Evolutionary conservation across 1,139 yeast genomes (phyloP).

Genomic region (Kodamaea suecica): DNA sequence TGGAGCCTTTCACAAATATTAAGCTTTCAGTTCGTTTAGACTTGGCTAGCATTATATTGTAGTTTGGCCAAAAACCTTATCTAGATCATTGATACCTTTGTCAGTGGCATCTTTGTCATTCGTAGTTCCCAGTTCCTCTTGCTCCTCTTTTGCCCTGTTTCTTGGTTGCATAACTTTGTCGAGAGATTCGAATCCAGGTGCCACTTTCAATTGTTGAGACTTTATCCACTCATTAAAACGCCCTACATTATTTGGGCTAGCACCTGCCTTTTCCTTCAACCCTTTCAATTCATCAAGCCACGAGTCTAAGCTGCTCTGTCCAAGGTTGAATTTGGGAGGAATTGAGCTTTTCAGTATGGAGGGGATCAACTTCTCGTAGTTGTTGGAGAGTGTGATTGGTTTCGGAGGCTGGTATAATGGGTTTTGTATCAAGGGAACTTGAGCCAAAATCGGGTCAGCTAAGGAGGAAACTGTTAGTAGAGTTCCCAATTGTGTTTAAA

Average conservation of each 20-base stretch:
- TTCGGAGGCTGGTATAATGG: constrained; percentile 57
- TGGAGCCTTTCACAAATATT: too few species aligned
- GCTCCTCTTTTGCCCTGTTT: constrained; percentile 11
- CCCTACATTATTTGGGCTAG: constrained; percentile 12
- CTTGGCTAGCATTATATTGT: too few species aligned
- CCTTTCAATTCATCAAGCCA: constrained; percentile 31
- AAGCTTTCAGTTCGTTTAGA: too few species aligned
- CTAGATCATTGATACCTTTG: constrained; percentile 25
- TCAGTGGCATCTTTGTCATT: not conserved
- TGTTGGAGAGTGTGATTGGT: constrained; percentile 52
- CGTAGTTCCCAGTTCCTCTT: constrained; percentile 2
- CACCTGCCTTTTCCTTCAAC: constrained; percentile 12
- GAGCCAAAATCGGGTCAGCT: constrained; percentile 53
- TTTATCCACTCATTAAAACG: constrained; percentile 35
- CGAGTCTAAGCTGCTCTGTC: constrained; percentile 24
- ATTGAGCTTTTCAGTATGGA: constrained; percentile 30
- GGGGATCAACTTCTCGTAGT: constrained; percentile 44
- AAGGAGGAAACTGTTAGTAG: too few species aligned
- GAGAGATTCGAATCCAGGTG: constrained; percentile 41
- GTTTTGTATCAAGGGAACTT: constrained; percentile 57
- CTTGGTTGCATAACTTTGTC: constrained; percentile 36
- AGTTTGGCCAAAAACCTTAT: constrained; percentile 26
- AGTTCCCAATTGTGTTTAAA: too few species aligned
- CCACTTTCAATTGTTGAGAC: constrained; percentile 33
- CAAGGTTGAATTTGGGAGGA: constrained; percentile 39